Conservation (phyloP, 106 monocot genomes). For the Ottelia alismoides region DNA sequence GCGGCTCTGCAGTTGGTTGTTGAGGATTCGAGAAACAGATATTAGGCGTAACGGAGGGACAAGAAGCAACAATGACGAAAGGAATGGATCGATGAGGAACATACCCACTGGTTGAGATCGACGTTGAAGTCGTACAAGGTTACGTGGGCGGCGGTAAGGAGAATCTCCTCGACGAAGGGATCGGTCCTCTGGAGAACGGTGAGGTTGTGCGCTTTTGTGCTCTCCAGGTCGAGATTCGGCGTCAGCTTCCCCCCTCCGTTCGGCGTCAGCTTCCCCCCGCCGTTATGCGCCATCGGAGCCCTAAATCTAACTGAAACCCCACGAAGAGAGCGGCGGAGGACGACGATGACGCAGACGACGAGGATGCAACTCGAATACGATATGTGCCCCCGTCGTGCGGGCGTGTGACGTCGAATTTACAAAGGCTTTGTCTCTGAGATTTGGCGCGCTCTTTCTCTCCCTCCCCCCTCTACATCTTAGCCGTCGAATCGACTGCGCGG, state of each 20-base stretch:
- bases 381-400: too few relatives aligned
- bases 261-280: background rate
- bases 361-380: too few relatives aligned
- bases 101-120: background rate
- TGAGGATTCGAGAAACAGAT: background rate
- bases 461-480: too few relatives aligned
- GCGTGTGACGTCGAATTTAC: too few relatives aligned
- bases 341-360: too few relatives aligned
- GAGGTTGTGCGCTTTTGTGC: background rate
- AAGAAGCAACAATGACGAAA: background rate
- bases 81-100: background rate
- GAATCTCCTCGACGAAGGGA: conserved; percentile 3
- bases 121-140: background rate
- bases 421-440: too few relatives aligned
- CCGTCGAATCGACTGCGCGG: too few relatives aligned
- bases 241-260: background rate
- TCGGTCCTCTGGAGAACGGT: conserved; percentile 1
- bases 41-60: background rate
- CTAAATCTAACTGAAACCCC: too few relatives aligned
- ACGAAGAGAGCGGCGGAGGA: too few relatives aligned
- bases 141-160: background rate
- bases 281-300: too few relatives aligned
- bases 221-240: background rate
- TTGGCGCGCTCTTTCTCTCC: too few relatives aligned
- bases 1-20: background rate